phyloP scores from a whole-genome alignment of 192 early-diverging fungal species.

The Entomortierella lignicola region DNA sequence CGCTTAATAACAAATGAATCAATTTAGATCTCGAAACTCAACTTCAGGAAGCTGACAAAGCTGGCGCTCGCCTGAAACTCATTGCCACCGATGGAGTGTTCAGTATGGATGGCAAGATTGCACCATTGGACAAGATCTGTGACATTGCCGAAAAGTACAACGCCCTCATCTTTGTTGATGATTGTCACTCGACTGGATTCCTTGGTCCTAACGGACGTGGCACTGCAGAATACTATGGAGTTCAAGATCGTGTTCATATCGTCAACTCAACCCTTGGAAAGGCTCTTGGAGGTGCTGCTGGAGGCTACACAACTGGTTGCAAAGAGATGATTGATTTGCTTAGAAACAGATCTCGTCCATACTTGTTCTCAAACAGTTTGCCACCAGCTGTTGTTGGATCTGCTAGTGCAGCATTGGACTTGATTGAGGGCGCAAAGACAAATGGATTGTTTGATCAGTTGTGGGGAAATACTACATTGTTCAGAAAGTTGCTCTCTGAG shows the following conservation, averaged over 20 bases:
- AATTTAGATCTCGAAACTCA: slow-evolving; percentile 61
- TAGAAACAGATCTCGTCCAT: slow-evolving; percentile 92
- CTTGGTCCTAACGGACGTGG: slow-evolving; percentile 91
- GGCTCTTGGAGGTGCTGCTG: slow-evolving; percentile 91
- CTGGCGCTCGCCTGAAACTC: slow-evolving; percentile 84
- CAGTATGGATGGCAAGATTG: slow-evolving; percentile 95
- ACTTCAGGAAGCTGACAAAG: slow-evolving; percentile 82
- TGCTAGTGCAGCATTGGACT: slow-evolving; percentile 67
- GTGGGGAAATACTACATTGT: slow-evolving; percentile 69
- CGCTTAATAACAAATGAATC: not conserved
- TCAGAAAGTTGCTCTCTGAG: slow-evolving; percentile 66
- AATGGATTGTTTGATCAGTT: slow-evolving; percentile 63
- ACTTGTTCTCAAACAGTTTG: slow-evolving; percentile 97
- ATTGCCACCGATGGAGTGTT: slow-evolving; percentile 97
- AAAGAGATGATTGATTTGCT: slow-evolving; percentile 91
- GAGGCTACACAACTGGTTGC: slow-evolving; percentile 94
- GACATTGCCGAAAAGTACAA: slow-evolving; percentile 91
- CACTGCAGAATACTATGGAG: slow-evolving; percentile 90
- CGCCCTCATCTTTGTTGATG: slow-evolving; percentile 93
- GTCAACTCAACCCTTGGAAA: slow-evolving; percentile 95
- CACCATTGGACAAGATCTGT: slow-evolving; percentile 89
- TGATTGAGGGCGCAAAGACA: slow-evolving; percentile 64
- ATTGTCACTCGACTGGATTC: slow-evolving; percentile 96
- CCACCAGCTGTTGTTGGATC: slow-evolving; percentile 93
- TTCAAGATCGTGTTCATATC: slow-evolving; percentile 90